Base-by-base conservation (phyloP, 2,329 filamentous ascomycete genomes). In the Aspergillus proliferans region DNA sequence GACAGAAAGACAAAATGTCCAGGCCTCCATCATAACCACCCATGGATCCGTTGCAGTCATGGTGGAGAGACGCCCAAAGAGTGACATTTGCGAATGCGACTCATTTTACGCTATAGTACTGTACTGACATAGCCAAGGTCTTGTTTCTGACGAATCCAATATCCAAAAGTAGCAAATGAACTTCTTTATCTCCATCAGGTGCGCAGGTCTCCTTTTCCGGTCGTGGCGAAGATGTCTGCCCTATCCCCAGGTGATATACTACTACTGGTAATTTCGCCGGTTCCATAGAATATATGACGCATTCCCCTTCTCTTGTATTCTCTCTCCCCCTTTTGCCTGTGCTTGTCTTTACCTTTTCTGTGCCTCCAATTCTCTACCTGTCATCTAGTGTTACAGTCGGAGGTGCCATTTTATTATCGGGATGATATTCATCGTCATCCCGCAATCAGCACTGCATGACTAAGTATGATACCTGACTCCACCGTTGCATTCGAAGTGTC, bases 11-110 rank as follows among this genome's bases (percentile, higher is more conserved):
- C 7, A 22, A 36, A 28, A 24, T 6, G 9, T 19, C 19, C 18
- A 45, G 12, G 21, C n/a, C 43, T 34, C 33, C 43, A 14, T 19
- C 19, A 19, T 34, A 6, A 21, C n/a, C 28, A 45, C 33, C 43
- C 43, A 45, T 36, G 43, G 43, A 30, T 45, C 43, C 26, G 26
- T 45, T 40, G 38, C 38, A 40, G 38, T 40, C 38, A 40, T 40
- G 18, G 38, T 40, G 38, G 38, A 12, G 38, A 40, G 9, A 30
- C 10, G 26, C 26, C 26, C 10, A 30, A 30, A 30, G 38, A 40
- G 38, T 40, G 38, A 40, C 38, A 40, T 21, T 40, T 40, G 38
- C 10, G 8, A 40, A 19, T 40, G 38, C 15, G 38, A 21, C 15
- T 40, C 19, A 12, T 40, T 19, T 4, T 30, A 30, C 26, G 10